A percentile compares a stretch with the other conserved stretches of the same genome.
These are phyloP conservation scores for Suhomyces terraborum DNA, from an alignment of 1,139 yeast genomes.

Conservation along the genomic window DNA sequence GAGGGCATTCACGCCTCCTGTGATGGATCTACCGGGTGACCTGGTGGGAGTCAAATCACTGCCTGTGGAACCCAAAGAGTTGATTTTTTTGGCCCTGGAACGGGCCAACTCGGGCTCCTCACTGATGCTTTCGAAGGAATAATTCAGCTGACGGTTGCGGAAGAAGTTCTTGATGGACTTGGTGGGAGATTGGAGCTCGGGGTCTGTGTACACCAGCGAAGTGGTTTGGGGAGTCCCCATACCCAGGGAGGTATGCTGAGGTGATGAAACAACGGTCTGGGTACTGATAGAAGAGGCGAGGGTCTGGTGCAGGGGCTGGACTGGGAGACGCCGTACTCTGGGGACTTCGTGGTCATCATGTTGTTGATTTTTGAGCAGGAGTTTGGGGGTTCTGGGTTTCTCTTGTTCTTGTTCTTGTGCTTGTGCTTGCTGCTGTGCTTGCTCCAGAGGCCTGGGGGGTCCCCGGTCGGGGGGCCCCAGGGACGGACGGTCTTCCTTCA, in stretches of 20 bases:
- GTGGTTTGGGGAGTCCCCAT: slow-evolving; percentile 1
- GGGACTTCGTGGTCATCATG: no score
- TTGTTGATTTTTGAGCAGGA: no score
- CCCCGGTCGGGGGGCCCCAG: slow-evolving; percentile 3
- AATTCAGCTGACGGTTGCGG: slow-evolving; percentile 28
- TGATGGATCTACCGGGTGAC: slow-evolving; percentile 18
- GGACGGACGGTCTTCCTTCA: slow-evolving; percentile 9
- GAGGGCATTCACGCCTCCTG: slow-evolving; percentile 15
- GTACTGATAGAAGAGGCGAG: slow-evolving; percentile 1
- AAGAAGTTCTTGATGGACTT: slow-evolving; percentile 32
- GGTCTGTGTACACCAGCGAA: slow-evolving; percentile 3
- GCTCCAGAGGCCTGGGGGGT: neutral
- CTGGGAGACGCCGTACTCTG: no score
- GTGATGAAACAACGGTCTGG: neutral
- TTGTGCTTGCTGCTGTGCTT: no score
- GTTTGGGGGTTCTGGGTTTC: no score
- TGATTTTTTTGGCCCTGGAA: slow-evolving; percentile 8
- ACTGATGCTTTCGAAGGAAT: slow-evolving; percentile 32
- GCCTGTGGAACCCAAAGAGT: slow-evolving; percentile 12
- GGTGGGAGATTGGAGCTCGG: slow-evolving; percentile 28
- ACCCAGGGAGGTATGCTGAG: neutral
- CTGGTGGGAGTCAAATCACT: slow-evolving; percentile 14
- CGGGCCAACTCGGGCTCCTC: slow-evolving; percentile 27
- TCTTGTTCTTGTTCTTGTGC: no score
- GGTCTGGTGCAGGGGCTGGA: neutral